Base-by-base conservation (phyloP, 1,139 yeast genomes). In the Pichia sp. region DNA sequence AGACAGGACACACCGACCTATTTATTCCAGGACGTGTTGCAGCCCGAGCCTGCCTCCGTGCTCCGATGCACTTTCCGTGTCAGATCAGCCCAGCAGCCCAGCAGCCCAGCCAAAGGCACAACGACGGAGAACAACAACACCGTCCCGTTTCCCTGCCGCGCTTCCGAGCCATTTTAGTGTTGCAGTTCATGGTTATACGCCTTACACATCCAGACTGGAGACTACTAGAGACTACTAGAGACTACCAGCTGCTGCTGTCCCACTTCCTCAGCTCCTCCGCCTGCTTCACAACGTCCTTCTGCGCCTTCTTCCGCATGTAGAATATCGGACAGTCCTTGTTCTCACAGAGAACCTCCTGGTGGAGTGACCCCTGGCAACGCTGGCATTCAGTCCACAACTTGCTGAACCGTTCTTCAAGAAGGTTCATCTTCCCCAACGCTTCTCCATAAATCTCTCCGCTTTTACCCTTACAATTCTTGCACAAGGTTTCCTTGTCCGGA, bases 381-480 rank as follows among this genome's bases (percentile, higher is more conserved):
- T 93, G 99, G 60, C 99, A 93, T 59, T 93, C 96, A 0, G 98
- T 91, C 99, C 99, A 93, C 46, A 93, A 66, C 49, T 95, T 69
- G 2, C 95, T 81, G 56, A 87, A 93, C 54, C 83, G 82, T 48
- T 77, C 75, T 59, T 93, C 96, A 50, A 91, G 64, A 37, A 78
- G 78, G 55, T 87, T 84, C 72, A 89, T 80, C 47, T 78, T 81
- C 6, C 85, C 81, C 39, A 93, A 65, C 6, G 94, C 88, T 47
- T 77, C 76, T 20, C 89, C 79, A 56, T 88, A 91, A 29, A 88
- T 63, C 54, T 77, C 82, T 3, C 93, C 89, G 0, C 93, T 88
- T 48, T 76, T 77, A 19, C 70, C 66, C 22, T 75, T 66, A 66
- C 99, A 93, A 56, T 86, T 81, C 24, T 73, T 73, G 63, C 99